phyloP scores from a whole-genome alignment of 805 yeast genomes.

The Priceomyces castillae region DNA sequence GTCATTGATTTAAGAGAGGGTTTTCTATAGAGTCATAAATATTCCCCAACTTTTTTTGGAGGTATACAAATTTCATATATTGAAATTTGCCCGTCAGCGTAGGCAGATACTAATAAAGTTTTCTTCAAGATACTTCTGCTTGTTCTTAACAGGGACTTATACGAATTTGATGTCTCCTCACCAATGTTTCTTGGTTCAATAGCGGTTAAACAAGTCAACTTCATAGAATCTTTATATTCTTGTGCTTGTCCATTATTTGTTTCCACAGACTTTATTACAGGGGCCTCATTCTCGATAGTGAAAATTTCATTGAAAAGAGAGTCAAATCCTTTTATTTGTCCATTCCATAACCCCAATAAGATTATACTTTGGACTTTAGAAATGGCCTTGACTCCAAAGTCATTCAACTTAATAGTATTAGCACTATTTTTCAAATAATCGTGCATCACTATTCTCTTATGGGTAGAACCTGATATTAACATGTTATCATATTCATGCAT shows the following conservation, averaged over 20 bases:
- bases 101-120: slow-evolving; percentile 46
- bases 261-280: slow-evolving; percentile 8
- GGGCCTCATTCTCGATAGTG: slow-evolving; percentile 13
- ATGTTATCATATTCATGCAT: slow-evolving; percentile 28
- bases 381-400: slow-evolving; percentile 21
- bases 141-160: slow-evolving; percentile 11
- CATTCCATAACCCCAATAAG: slow-evolving; percentile 50
- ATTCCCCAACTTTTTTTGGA: not conserved
- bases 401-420: slow-evolving; percentile 10
- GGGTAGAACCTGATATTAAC: slow-evolving; percentile 48
- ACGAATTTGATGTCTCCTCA: slow-evolving; percentile 3
- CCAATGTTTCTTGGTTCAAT: not conserved
- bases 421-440: slow-evolving; percentile 1
- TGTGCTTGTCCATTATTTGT: slow-evolving; percentile 7
- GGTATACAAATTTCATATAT: not conserved
- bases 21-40: not conserved
- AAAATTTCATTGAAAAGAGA: slow-evolving; percentile 7
- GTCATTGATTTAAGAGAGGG: not conserved
- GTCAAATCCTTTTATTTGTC: slow-evolving; percentile 32
- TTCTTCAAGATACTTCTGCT: slow-evolving; percentile 13
- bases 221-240: slow-evolving; percentile 4
- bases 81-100: slow-evolving; percentile 51
- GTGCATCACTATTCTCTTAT: slow-evolving; percentile 38
- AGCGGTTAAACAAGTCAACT: slow-evolving; percentile 7
- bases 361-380: slow-evolving; percentile 25